Percentiles rank a stretch among this genome's conserved stretches.
These are phyloP conservation scores for Fimicolochytrium jonesii DNA, from an alignment of 192 early-diverging fungal genomes.

Conservation along the genomic window DNA sequence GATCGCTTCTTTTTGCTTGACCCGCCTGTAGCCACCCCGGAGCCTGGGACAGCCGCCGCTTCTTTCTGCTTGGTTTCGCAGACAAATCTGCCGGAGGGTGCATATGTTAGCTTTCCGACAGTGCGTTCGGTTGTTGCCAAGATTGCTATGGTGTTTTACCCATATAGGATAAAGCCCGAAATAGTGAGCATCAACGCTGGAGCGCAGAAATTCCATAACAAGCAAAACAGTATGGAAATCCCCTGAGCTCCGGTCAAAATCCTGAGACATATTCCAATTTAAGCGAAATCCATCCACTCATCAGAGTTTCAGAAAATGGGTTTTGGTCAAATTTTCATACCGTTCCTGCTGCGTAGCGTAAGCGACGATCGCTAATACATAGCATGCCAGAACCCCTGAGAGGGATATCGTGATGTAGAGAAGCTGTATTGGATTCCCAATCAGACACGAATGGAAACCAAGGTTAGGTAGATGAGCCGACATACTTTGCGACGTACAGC, in stretches of 20 bases:
- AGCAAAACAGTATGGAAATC: conserved; percentile 3
- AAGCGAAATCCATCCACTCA: too few species aligned
- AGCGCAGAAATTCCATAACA: conserved; percentile 12
- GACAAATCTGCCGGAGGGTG: too few species aligned
- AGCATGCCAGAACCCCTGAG: neutral
- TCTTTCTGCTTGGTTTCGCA: too few species aligned
- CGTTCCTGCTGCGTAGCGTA: conserved; percentile 7
- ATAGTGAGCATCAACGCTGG: conserved; percentile 4
- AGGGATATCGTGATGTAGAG: neutral
- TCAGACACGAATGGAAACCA: neutral
- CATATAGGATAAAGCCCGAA: neutral
- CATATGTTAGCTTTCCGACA: too few species aligned
- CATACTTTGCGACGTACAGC: neutral
- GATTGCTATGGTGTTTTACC: too few species aligned
- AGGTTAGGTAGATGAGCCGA: neutral
- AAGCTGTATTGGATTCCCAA: neutral
- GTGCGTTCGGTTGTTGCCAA: too few species aligned
- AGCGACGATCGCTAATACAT: conserved; percentile 3
- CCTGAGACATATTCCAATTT: too few species aligned
- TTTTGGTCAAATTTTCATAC: neutral
- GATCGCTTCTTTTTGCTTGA: too few species aligned
- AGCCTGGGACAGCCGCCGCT: too few species aligned
- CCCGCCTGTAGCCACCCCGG: too few species aligned
- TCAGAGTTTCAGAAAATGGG: too few species aligned
- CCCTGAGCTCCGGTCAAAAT: too few species aligned